A percentile compares a stretch with the other conserved stretches of the same genome.
Evolutionary conservation across 2,329 filamentous ascomycete genomes (phyloP).

Genomic region (Ophiostoma montium): DNA sequence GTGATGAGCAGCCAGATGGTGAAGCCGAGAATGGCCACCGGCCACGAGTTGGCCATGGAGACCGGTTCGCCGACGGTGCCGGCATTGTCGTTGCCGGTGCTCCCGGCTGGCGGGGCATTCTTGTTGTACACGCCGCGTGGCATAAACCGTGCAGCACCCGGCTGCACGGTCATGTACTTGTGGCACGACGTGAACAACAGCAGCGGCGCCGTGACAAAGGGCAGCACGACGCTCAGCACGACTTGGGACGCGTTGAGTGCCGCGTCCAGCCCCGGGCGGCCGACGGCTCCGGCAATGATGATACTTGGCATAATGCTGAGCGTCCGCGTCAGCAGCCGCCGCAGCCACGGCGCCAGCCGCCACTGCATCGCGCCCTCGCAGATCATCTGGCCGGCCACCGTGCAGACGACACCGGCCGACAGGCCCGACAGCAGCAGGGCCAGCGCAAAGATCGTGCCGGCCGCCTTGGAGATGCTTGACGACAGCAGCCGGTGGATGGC

Average conservation of each 20-base stretch:
- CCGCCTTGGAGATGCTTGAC: conserved; percentile 53
- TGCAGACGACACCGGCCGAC: conserved; percentile 75
- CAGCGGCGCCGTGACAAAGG: conserved; percentile 69
- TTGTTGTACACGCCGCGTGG: conserved; percentile 8
- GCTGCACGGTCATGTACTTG: conserved; percentile 62
- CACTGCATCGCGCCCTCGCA: conserved; percentile 69
- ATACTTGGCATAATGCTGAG: conserved; percentile 75
- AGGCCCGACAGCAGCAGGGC: conserved; percentile 68
- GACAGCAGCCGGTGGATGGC: conserved; percentile 64
- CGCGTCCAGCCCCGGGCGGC: conserved; percentile 51
- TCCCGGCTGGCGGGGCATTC: conserved; percentile 11
- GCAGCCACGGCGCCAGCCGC: conserved; percentile 62
- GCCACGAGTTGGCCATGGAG: conserved; percentile 61
- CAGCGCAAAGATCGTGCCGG: conserved; percentile 72
- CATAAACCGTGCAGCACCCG: conserved; percentile 26
- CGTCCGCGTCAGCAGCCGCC: conserved; percentile 60
- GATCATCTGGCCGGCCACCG: conserved; percentile 81
- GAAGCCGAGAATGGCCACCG: conserved; percentile 38
- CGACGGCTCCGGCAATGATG: conserved; percentile 68
- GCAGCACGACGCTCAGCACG: conserved; percentile 61
- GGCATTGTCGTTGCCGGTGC: conserved; percentile 1
- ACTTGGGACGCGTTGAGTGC: conserved; percentile 69
- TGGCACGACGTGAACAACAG: conserved; percentile 74
- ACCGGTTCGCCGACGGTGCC: conserved; percentile 18
- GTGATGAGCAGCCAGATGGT: conserved; percentile 61